Percentiles rank a stretch among this genome's conserved stretches.
These are phyloP conservation scores for Globisporangium spinosum DNA, from an alignment of 352 stramenopile genomes.

Conservation along the genomic window DNA sequence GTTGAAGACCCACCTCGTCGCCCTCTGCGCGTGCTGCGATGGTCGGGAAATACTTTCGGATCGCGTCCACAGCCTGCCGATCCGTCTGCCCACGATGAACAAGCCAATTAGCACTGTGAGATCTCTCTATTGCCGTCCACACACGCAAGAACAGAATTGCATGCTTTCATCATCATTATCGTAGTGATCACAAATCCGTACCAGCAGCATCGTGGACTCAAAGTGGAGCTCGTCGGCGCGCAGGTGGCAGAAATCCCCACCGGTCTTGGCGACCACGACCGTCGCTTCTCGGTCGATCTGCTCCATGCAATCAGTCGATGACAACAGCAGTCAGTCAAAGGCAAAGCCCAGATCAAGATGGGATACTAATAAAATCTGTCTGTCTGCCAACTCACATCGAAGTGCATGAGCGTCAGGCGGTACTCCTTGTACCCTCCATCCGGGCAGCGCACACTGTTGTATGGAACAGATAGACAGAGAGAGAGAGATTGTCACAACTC, in stretches of 20 bases:
- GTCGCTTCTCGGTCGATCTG: conserved; percentile 30
- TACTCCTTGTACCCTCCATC: conserved; percentile 70
- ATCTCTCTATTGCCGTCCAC: not conserved
- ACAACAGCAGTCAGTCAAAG: not conserved
- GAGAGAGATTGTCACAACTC: not conserved
- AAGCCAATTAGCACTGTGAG: not conserved
- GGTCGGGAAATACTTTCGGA: conserved; percentile 59
- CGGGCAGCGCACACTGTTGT: conserved; percentile 43
- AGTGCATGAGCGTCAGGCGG: conserved; percentile 55
- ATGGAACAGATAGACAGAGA: not conserved
- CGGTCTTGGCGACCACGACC: conserved; percentile 52
- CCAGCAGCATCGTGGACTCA: conserved; percentile 32
- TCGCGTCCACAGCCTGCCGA: conserved; percentile 45
- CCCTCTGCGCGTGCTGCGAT: conserved; percentile 45
- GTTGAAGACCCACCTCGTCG: conserved; percentile 27
- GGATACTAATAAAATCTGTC: not conserved
- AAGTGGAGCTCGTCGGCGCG: conserved; percentile 44
- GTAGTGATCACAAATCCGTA: conserved; percentile 10
- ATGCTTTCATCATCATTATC: not conserved
- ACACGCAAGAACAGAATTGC: not conserved
- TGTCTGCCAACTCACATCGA: conserved; percentile 26
- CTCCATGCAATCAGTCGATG: not conserved
- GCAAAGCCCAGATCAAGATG: not conserved
- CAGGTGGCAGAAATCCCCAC: conserved; percentile 54
- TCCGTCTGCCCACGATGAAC: conserved; percentile 34